Evolutionary conservation across 148 eudicot species (phyloP).

Genomic region (Camellia granthamiana): DNA sequence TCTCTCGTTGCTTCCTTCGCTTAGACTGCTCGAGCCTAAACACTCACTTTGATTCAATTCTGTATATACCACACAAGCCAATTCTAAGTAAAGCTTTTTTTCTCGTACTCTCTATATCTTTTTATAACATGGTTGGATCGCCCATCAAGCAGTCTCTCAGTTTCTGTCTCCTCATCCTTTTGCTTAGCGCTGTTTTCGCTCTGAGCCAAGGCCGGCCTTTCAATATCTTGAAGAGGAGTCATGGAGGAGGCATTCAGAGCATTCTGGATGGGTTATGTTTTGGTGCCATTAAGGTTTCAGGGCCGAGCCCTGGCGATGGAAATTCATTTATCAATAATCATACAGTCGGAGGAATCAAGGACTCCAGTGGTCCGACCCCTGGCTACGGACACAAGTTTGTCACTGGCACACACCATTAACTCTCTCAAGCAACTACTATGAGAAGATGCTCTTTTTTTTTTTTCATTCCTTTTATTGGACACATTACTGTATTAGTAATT

Average conservation of each 20-base stretch:
- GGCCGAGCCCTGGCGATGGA: conserved; percentile 1
- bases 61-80: too few relatives aligned
- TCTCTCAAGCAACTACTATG: too few relatives aligned
- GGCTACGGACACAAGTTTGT: conserved; percentile 9
- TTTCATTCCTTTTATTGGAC: too few relatives aligned
- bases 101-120: not conserved
- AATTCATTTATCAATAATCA: not conserved
- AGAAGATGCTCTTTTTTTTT: too few relatives aligned
- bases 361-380: conserved; percentile 13
- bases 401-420: conserved; percentile 11
- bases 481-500: too few relatives aligned
- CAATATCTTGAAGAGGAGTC: not conserved
- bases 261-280: conserved; percentile 8
- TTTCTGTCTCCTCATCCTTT: not conserved
- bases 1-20: not conserved
- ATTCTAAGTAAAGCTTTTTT: not conserved
- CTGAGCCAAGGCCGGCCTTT: not conserved
- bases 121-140: not conserved
- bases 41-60: not conserved
- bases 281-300: conserved; percentile 15
- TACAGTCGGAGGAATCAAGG: conserved; percentile 8
- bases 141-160: not conserved
- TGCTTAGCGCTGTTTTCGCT: not conserved
- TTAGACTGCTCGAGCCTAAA: too few relatives aligned
- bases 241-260: not conserved